Conservation (phyloP, 179 eudicot species). For the Beta corolliflora region DNA sequence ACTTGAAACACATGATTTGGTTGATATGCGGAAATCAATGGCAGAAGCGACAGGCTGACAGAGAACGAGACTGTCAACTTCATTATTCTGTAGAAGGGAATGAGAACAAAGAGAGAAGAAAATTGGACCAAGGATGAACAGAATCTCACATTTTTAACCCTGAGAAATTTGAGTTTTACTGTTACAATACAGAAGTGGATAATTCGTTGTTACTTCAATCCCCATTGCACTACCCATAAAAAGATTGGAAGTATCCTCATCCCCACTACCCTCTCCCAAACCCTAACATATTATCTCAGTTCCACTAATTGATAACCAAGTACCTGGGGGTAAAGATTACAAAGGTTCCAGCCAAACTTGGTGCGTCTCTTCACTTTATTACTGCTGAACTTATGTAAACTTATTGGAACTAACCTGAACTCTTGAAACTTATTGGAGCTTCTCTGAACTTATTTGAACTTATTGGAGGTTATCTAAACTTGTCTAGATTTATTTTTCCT, state of each 20-base stretch:
- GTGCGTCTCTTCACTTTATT: too few species aligned
- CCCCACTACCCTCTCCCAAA: not conserved
- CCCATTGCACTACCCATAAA: not conserved
- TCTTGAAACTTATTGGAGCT: too few species aligned
- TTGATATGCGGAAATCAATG: not conserved
- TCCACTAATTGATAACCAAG: not conserved
- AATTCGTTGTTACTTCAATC: not conserved
- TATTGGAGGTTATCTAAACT: too few species aligned
- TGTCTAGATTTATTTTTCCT: too few species aligned
- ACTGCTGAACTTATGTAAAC: too few species aligned
- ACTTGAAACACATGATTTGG: not conserved
- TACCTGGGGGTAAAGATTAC: not conserved
- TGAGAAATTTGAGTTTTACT: too few species aligned
- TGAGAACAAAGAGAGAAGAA: not conserved
- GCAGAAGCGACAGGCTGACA: not conserved
- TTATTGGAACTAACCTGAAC: too few species aligned
- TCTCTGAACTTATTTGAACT: too few species aligned
- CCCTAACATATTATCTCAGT: not conserved
- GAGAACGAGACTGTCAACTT: not conserved
- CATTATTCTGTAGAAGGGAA: not conserved
- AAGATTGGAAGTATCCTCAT: not conserved
- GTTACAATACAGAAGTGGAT: too few species aligned
- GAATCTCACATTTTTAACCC: too few species aligned
- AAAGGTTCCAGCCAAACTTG: too few species aligned
- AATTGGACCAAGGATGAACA: too few species aligned